Conservation (phyloP, 106 monocot genomes). For the Dendrobium nobile region DNA sequence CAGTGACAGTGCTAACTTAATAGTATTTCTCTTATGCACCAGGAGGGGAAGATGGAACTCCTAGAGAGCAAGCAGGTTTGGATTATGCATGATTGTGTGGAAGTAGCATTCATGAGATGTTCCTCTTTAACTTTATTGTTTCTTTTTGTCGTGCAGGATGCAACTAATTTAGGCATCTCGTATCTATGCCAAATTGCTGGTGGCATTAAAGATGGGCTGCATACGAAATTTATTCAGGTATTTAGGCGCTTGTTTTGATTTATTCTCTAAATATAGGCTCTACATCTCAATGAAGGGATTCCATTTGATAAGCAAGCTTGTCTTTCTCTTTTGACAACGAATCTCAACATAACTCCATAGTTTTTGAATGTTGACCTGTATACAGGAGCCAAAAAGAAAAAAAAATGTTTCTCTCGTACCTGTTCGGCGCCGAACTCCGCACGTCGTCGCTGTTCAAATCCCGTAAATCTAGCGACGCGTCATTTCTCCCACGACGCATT, state of each 20-base stretch:
- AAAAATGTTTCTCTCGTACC: too few relatives aligned
- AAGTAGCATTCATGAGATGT: neutral
- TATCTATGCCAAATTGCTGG: conserved; percentile 83
- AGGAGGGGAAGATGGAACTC: conserved; percentile 81
- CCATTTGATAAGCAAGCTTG: neutral
- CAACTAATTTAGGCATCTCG: conserved; percentile 61
- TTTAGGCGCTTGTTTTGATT: neutral
- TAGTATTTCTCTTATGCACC: conserved; percentile 10
- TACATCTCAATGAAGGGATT: neutral
- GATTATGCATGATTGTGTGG: neutral
- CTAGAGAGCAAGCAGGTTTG: conserved; percentile 76
- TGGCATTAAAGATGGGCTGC: conserved; percentile 63
- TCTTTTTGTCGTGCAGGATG: conserved; percentile 36
- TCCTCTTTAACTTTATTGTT: conserved; percentile 1
- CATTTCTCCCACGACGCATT: too few relatives aligned
- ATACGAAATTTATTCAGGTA: conserved; percentile 68
- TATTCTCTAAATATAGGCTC: neutral
- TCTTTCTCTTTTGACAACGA: too few relatives aligned
- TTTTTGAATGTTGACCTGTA: too few relatives aligned
- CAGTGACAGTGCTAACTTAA: neutral
- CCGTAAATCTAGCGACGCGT: too few relatives aligned
- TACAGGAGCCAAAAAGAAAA: too few relatives aligned
- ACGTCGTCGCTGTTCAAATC: too few relatives aligned
- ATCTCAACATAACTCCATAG: too few relatives aligned
- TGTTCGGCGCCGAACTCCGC: too few relatives aligned